A percentile compares a stretch with the other conserved stretches of the same genome.
Conservation (phyloP, 2,329 filamentous ascomycete genomes). For the Seiridium unicorne region DNA sequence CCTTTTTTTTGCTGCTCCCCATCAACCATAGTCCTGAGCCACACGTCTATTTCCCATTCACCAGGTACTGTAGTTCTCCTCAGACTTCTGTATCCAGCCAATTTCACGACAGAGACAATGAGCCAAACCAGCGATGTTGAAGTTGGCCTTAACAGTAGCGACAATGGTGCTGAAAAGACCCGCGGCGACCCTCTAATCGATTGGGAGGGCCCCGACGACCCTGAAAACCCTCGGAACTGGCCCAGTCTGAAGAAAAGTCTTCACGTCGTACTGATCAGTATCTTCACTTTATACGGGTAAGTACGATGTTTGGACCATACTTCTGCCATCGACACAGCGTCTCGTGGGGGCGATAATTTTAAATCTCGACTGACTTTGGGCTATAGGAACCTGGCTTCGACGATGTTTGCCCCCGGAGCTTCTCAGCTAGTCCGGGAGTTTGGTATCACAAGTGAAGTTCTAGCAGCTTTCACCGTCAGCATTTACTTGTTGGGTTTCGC, state of each 20-base stretch:
- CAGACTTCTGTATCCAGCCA: neutral
- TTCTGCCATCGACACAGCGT: neutral
- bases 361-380: neutral
- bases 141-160: neutral
- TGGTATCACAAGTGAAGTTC: neutral
- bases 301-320: neutral
- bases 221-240: slow-evolving; percentile 55
- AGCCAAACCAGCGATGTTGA: neutral
- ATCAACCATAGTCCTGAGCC: no score
- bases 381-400: slow-evolving; percentile 8
- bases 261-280: slow-evolving; percentile 43
- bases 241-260: slow-evolving; percentile 38
- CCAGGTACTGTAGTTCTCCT: neutral
- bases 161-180: neutral
- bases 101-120: no score
- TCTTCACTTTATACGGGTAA: slow-evolving; percentile 38
- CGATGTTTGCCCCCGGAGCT: slow-evolving; percentile 11
- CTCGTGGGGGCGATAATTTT: neutral
- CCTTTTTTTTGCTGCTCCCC: no score
- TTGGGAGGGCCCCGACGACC: slow-evolving; percentile 51
- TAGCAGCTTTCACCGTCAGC: slow-evolving; percentile 5
- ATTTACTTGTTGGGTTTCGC: slow-evolving; percentile 12
- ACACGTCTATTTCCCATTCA: neutral
- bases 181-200: slow-evolving; percentile 34
- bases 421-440: slow-evolving; percentile 6